phyloP scores from a whole-genome alignment of 2,329 filamentous ascomycete genomes.

The Gyromitra esculenta region DNA sequence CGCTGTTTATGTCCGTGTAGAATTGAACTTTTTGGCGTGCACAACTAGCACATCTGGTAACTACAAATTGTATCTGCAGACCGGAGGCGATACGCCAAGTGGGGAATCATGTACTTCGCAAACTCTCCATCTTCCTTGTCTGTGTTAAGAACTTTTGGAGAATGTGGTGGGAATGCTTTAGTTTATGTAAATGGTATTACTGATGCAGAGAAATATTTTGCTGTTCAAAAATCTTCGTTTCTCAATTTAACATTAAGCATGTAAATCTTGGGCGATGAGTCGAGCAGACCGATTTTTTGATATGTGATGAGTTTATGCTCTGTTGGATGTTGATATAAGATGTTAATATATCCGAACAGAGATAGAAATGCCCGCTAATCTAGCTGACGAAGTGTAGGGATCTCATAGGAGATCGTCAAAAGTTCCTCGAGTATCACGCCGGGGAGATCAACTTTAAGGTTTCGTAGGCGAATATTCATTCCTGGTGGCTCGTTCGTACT shows the following conservation, averaged over 20 bases:
- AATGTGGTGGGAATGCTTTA: not conserved
- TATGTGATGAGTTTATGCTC: not conserved
- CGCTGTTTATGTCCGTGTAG: slow-evolving; percentile 52
- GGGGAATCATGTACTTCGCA: slow-evolving; percentile 67
- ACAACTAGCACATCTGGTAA: slow-evolving; percentile 59
- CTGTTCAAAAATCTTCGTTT: not conserved
- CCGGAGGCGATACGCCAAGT: slow-evolving; percentile 64
- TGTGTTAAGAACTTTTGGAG: slow-evolving; percentile 60
- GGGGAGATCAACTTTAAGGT: not conserved
- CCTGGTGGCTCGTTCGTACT: not conserved
- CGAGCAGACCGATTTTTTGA: not conserved
- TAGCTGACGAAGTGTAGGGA: no score
- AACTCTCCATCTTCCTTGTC: slow-evolving; percentile 67
- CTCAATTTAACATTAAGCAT: not conserved
- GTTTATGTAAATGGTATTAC: slow-evolving; percentile 20
- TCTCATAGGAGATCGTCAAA: not conserved
- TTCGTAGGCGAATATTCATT: not conserved
- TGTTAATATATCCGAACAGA: no score
- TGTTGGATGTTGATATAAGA: no score
- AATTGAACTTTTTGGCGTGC: slow-evolving; percentile 67
- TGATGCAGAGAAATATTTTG: not conserved
- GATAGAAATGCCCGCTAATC: no score
- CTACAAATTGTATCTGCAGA: slow-evolving; percentile 67
- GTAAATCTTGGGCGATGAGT: not conserved
- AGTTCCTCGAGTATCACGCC: not conserved